Evolutionary conservation across 2,329 filamentous ascomycete genomes (phyloP).

Genomic region (Aspergillus phoenicis): DNA sequence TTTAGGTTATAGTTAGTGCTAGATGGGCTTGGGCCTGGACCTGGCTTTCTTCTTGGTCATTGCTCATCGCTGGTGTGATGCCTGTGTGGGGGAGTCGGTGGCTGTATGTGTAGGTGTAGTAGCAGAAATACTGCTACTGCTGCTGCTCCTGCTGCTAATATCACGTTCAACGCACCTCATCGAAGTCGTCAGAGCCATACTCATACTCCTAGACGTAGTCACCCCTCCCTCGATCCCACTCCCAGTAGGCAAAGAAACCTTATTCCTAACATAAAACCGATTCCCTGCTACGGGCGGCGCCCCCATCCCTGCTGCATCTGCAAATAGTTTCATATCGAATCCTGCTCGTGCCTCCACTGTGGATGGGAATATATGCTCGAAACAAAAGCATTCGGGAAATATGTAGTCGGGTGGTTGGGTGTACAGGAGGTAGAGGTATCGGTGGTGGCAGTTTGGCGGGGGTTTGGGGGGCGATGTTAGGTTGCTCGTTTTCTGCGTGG

Average conservation of each 20-base stretch:
- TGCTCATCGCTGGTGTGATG: too few species aligned
- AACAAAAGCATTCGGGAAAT: constrained; percentile 31
- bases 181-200: too few species aligned
- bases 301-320: constrained; percentile 33
- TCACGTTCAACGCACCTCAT: background rate
- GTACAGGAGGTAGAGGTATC: constrained; percentile 38
- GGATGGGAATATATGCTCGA: constrained; percentile 32
- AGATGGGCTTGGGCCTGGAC: too few species aligned
- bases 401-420: constrained; percentile 28
- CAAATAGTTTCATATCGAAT: constrained; percentile 42
- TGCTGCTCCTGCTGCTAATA: too few species aligned
- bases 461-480: constrained; percentile 37
- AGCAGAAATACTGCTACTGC: too few species aligned
- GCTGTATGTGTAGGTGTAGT: too few species aligned
- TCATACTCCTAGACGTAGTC: too few species aligned
- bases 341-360: constrained; percentile 27
- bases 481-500: background rate
- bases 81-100: too few species aligned
- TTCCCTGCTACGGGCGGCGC: constrained; percentile 38
- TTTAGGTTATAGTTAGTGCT: too few species aligned
- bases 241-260: background rate
- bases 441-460: constrained; percentile 30
- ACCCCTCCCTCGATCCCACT: background rate
- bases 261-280: constrained; percentile 43
- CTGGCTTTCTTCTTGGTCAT: too few species aligned